Evolutionary conservation across 805 yeast genomes (phyloP), one percentile per base, ranked within the genome.

Genomic region (Yamadazyma endophytica): DNA sequence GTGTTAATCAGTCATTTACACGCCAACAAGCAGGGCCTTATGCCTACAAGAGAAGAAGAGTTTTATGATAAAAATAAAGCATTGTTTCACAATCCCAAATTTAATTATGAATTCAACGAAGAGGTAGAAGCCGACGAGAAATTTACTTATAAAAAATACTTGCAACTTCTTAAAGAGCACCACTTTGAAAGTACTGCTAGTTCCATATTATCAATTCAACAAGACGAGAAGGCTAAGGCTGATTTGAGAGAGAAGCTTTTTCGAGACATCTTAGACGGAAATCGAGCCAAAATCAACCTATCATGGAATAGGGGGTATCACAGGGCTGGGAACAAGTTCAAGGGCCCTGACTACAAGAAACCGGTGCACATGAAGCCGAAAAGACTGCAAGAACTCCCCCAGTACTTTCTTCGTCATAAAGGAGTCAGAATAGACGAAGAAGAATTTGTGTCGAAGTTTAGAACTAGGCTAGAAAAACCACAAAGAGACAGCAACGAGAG

Each of bases 401-500:
- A 39, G 17, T 33, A 22, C 31, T 33, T 40, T 2, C 20, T 39
- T 14, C n/a, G 26, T 13, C 37, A 36, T 17, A 28, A 26, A 14
- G 43, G 43, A 6, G 14, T 36, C 9, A 31, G 37, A 19, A 7
- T 40, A 12, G 33, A 31, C 15, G 35, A 33, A 25, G 34, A 33
- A 13, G 39, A 33, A n/a, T 40, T 31, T 18, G 12, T 29, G 19
- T 9, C 36, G 3, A 26, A 33, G 14, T 33, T 32, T 16, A 24
- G 15, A 23, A 11, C 15, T 13, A 24, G 12, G n/a, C n/a, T n/a
- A n/a, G n/a, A n/a, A n/a, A n/a, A n/a, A n/a, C n/a, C n/a, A n/a
- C n/a, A n/a, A n/a, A n/a, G n/a, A n/a, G n/a, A n/a, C n/a, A 77
- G 15, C 84, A 81, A 42, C 58, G 59, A 11, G 66, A 67, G 2